Evolutionary conservation across 371 early-diverging fungal species (phyloP), one percentile per base, ranked within the genome.

Genomic region (Zychaea mexicana): DNA sequence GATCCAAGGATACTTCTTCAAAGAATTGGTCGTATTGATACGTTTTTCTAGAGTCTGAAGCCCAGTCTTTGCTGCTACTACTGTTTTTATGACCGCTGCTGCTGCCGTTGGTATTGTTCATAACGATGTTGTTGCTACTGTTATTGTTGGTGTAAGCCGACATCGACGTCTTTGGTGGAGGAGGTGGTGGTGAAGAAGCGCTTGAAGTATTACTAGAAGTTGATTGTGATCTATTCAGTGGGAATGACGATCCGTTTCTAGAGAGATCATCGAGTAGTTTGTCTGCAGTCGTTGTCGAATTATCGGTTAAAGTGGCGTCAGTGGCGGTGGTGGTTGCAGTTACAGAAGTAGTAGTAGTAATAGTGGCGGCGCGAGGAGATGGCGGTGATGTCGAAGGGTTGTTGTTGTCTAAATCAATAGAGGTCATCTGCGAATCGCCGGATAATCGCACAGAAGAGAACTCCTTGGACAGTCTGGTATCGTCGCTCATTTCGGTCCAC

Each of bases 1-100:
- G 61, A 57, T 82, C 83, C 17, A 82, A 52, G 3, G 83, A 82
- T 1, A 82, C 83, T 60, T 82, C 83, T 61, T 82, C 83, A 68
- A 82, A 82, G 46, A 82, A 76, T 45, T 82, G 80, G 32, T 82
- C 83, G 42, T 82, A 82, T 3, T 68, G 66, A 60, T 63, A 70
- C 52, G 71, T 71, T 62, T 33, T 61, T 62, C 47, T 54, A 0
- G 63, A 19, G 17, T 60, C 63, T 24, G 55, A 54, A 30, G 30
- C 31, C 55, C 55, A 33, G 7, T 54, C 55, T 8, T 33, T 33
- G 10, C 24, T 10, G 2, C 22, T 22, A 28, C 19, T 6, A 7
- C 15, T 12, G 10, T 8, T 17, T 15, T 7, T 3, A 26, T 22
- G 7, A 26, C 12, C 3, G 8, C 12, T 3, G 21, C 17, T 21